These are phyloP conservation scores for Polygonum maritimum DNA, from an alignment of 148 eudicot genomes.

Conservation along the genomic window DNA sequence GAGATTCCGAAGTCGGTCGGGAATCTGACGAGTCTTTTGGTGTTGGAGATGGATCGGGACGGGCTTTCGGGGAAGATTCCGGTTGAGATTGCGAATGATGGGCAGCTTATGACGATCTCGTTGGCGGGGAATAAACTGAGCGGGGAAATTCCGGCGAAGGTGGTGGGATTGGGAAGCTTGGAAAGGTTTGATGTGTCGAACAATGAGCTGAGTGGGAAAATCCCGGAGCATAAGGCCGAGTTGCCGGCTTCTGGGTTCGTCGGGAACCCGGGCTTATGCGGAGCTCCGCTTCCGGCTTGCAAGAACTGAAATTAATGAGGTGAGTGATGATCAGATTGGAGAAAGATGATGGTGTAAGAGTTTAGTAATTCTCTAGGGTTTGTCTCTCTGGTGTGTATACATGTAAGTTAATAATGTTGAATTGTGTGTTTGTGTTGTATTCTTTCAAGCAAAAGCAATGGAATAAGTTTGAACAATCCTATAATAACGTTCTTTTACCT, in stretches of 20 bases:
- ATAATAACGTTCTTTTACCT: too few relatives aligned
- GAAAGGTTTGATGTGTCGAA: slow-evolving; percentile 48
- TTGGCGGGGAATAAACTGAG: slow-evolving; percentile 38
- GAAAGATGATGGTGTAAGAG: too few relatives aligned
- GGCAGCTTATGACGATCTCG: slow-evolving; percentile 29
- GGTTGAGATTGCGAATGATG: slow-evolving; percentile 35
- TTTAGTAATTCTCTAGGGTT: too few relatives aligned
- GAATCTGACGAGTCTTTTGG: slow-evolving; percentile 30
- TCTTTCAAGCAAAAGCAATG: too few relatives aligned
- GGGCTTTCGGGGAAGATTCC: slow-evolving; percentile 47
- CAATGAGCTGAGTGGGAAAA: slow-evolving; percentile 50
- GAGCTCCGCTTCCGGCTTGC: slow-evolving; percentile 2
- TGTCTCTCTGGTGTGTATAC: too few relatives aligned
- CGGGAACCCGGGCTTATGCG: slow-evolving; percentile 1
- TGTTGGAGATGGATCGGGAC: slow-evolving; percentile 28
- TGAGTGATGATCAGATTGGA: too few relatives aligned
- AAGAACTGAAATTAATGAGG: background rate
- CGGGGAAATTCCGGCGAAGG: slow-evolving; percentile 44
- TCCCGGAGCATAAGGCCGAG: slow-evolving; percentile 34
- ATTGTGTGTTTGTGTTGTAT: too few relatives aligned
- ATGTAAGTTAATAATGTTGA: too few relatives aligned
- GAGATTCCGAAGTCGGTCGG: slow-evolving; percentile 53
- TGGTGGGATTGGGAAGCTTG: slow-evolving; percentile 36
- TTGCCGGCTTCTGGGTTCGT: slow-evolving; percentile 5
- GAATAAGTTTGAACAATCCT: too few relatives aligned